These are phyloP conservation scores for Kodamaea kaohsiungensis DNA, from an alignment of 805 yeast species.

Conservation along the genomic window DNA sequence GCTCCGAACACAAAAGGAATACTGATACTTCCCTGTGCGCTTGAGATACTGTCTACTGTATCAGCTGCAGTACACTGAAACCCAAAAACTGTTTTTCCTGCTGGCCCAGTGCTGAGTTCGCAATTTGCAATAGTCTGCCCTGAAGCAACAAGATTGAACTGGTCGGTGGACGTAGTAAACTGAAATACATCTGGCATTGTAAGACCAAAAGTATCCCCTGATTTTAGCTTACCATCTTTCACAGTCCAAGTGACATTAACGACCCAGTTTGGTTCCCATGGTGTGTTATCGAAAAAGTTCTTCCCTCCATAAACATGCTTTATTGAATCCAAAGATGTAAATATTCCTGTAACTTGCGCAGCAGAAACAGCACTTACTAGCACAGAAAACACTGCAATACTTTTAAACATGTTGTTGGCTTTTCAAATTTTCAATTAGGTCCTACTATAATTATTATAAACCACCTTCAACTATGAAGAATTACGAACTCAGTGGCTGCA, in stretches of 20 bases:
- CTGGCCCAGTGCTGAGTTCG: constrained; percentile 6
- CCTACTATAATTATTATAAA: no score
- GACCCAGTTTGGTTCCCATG: constrained; percentile 15
- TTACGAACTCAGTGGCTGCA: background rate
- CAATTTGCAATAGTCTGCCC: constrained; percentile 12
- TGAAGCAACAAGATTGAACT: constrained; percentile 12
- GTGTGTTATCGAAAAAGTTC: constrained; percentile 6
- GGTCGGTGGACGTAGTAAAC: constrained; percentile 14
- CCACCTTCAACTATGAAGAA: background rate
- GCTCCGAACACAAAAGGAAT: constrained; percentile 17
- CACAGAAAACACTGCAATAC: background rate
- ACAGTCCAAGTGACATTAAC: constrained; percentile 24
- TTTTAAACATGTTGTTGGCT: background rate
- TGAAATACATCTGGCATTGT: constrained; percentile 27
- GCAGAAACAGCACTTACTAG: background rate
- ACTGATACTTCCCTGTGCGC: constrained; percentile 19
- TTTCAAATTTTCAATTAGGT: background rate
- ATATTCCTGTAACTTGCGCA: constrained; percentile 18
- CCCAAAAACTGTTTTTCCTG: constrained; percentile 4
- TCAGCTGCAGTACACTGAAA: constrained; percentile 21
- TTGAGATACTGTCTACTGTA: constrained; percentile 12
- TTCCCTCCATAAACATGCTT: constrained; percentile 9
- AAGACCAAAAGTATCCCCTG: constrained; percentile 31
- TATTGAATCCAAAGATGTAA: constrained; percentile 16
- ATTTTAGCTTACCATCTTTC: constrained; percentile 9